Base-by-base conservation (phyloP, 768 basidiomycete species). In the Leccinum boreale region DNA sequence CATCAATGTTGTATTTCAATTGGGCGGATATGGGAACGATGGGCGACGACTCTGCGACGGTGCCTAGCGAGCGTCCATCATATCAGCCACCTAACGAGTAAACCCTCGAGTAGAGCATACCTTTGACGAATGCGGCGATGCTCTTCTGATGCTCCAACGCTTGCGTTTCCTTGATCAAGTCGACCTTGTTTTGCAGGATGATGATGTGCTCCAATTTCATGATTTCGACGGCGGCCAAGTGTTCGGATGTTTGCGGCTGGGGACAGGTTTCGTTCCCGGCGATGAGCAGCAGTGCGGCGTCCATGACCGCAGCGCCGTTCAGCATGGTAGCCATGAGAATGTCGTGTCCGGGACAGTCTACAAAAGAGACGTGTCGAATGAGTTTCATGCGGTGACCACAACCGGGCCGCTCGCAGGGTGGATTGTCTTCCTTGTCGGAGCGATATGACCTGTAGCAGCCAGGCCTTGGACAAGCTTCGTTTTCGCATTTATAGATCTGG, bases 221-320 rank as follows among this genome's bases (percentile, higher is more conserved):
- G 76, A 99, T 98, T 74, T 98, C 96, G 47, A 99, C 93, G 5
- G 97, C 97, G 29, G 97, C 96, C 55, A 99, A 78, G 81, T 99
- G 97, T 75, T 98, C 97, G 10, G 92, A 94, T 21, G 97, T 99
- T 75, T 99, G 97, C 1, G 97, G 97, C 70, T 99, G 97, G 2
- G 96, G 97, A 73, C 97, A 98, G 3, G 94, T 92, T 80, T 99
- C 97, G 76, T 99, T 99, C 28, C 92, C 97, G 21, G 97, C 97
- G 58, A 99, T 85, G 54, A 99, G 87, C 1, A 99, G 82, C 0
- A 98, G 79, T 5, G 97, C 97, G 54, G 95, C 97, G 75, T 98
- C 95, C 97, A 98, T 99, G 80, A 98, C 96, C 10, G 97, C 97
- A 44, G 97, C 97, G 74, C 96, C 97, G 82, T 98, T 98, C 65